Evolutionary conservation across 2,329 filamentous ascomycete genomes (phyloP).

Genomic region (Plenodomus biglobosus): DNA sequence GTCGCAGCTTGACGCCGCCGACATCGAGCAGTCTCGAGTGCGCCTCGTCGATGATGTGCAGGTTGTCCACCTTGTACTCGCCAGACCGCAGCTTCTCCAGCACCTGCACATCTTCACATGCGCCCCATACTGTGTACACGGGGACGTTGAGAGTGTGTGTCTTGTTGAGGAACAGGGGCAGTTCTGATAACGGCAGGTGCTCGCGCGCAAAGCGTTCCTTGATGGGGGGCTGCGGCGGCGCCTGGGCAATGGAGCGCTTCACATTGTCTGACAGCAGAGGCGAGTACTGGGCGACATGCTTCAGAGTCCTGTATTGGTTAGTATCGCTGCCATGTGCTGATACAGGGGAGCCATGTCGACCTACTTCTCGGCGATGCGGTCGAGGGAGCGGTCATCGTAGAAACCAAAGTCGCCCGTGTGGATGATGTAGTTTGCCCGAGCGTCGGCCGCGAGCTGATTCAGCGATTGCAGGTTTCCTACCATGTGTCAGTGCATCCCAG

Average conservation of each 20-base stretch:
- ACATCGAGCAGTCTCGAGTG: slow-evolving; percentile 93
- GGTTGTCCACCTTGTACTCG: slow-evolving; percentile 96
- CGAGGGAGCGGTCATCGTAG: slow-evolving; percentile 93
- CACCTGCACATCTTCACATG: slow-evolving; percentile 96
- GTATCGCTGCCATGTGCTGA: slow-evolving; percentile 4
- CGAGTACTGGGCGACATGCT: slow-evolving; percentile 98
- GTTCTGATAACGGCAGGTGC: slow-evolving; percentile 88
- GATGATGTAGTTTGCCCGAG: slow-evolving; percentile 94
- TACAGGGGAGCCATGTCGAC: slow-evolving; percentile 32
- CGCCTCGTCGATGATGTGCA: slow-evolving; percentile 98
- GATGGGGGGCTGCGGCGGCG: slow-evolving; percentile 68
- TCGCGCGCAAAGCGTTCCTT: slow-evolving; percentile 81
- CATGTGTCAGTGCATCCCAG: slow-evolving; percentile 9
- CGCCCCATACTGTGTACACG: slow-evolving; percentile 98
- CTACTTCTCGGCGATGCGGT: slow-evolving; percentile 97
- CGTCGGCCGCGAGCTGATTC: slow-evolving; percentile 93
- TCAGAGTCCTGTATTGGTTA: slow-evolving; percentile 70
- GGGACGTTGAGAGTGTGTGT: slow-evolving; percentile 90
- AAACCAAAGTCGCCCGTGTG: slow-evolving; percentile 99
- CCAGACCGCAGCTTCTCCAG: slow-evolving; percentile 95
- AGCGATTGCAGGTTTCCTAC: slow-evolving; percentile 93
- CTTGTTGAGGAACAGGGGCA: slow-evolving; percentile 84
- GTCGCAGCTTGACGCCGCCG: slow-evolving; percentile 90
- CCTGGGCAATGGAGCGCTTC: slow-evolving; percentile 66
- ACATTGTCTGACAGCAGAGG: slow-evolving; percentile 80